Evolutionary conservation across 2,329 filamentous ascomycete species (phyloP), one percentile per base, ranked within the genome.

Genomic region (Allantophomopsis cytisporea): DNA sequence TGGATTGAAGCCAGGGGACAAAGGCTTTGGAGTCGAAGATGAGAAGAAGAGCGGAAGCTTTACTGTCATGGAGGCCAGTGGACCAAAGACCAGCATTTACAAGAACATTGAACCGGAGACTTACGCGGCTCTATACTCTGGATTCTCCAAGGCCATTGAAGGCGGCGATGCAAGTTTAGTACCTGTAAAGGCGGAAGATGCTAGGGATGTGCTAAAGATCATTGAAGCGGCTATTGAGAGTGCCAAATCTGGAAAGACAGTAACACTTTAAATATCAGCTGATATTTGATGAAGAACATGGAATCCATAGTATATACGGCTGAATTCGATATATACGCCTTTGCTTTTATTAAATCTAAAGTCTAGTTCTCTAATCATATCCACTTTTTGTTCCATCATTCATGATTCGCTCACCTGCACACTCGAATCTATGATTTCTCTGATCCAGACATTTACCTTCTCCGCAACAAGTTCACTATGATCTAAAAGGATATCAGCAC

Each of bases 121-220:
- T 3, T 91, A 85, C 56, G 64, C 64, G 16, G 69, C 72, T 49
- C 80, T 83, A 45, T 89, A 88, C 57, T 57, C 60, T 20, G 58
- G 60, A 39, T 60, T 76, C 42, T 69, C 63, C 3, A 61, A 64
- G 34, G 70, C 73, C 31, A 53, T 76, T 37, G 54, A 54, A n/a
- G 45, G 44, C 39, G 52, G 54, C 23, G 69, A 68, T n/a, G 59
- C 68, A 47, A 64, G 60, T 1, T 60, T 65, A 7, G 60, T 75
- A 18, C 71, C 72, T 2, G 73, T 73, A 11, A 68, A 65, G 44
- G 63, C 69, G 3, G 62, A 60, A 35, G 66, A 73, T 43, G 68
- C 70, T 11, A 60, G 63, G 33, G 61, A 68, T 48, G 66, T 76
- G 5, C 65, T 78, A 45, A 62, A 59, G 41, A 59, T 76, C 45